Evolutionary conservation across 306 rosid genomes (phyloP).

Genomic region (Dryas octopetala): DNA sequence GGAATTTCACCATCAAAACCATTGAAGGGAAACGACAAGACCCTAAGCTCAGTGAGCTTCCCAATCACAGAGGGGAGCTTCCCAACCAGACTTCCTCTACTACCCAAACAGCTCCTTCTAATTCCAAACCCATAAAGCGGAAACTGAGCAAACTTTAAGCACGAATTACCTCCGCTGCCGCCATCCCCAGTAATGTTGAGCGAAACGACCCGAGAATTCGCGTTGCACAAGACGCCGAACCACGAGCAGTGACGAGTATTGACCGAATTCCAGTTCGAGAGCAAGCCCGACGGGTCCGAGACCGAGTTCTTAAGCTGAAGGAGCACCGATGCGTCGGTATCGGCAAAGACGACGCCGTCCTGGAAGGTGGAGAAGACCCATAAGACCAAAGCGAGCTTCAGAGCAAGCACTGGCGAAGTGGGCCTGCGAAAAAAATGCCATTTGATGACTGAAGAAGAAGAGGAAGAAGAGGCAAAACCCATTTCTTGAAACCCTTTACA

Average conservation of each 20-base stretch:
- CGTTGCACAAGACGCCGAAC: conserved; percentile 68
- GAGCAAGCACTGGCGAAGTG: conserved; percentile 14
- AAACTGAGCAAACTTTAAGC: conserved; percentile 46
- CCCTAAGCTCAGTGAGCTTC: conserved; percentile 63
- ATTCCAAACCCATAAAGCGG: conserved; percentile 81
- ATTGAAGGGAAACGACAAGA: conserved; percentile 70
- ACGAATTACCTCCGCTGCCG: conserved; percentile 35
- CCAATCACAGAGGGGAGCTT: conserved; percentile 51
- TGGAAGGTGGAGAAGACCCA: conserved; percentile 14
- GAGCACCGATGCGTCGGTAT: conserved; percentile 68
- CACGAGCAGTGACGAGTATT: conserved; percentile 53
- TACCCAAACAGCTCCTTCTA: conserved; percentile 47
- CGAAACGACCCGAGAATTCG: conserved; percentile 54
- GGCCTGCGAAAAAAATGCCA: conserved; percentile 28
- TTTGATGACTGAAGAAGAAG: conserved; percentile 43
- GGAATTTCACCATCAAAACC: conserved; percentile 66
- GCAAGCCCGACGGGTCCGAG: conserved; percentile 63
- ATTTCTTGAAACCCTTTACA: conserved; percentile 42
- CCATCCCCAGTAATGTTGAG: conserved; percentile 76
- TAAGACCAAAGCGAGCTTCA: conserved; percentile 28
- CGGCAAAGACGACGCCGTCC: conserved; percentile 27
- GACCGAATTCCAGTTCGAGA: conserved; percentile 48
- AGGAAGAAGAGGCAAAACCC: conserved; percentile 48
- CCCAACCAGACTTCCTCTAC: conserved; percentile 53
- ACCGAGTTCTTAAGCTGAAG: conserved; percentile 61